These are phyloP conservation scores for Laetiporus sulphureus DNA, from an alignment of 1,284 basidiomycete genomes.

Conservation along the genomic window DNA sequence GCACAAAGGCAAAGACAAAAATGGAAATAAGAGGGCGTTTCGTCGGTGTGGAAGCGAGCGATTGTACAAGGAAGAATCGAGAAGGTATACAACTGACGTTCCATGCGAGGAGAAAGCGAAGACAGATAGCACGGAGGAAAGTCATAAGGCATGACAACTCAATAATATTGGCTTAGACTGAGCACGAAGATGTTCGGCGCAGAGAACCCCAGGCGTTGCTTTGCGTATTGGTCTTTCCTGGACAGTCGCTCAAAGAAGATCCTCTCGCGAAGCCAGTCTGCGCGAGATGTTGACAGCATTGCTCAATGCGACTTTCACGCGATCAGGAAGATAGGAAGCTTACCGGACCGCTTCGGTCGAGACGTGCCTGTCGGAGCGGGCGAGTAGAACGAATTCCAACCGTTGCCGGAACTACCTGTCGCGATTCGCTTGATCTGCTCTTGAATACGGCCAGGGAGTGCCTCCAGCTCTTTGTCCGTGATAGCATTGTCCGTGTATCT, in stretches of 20 bases:
- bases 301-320: no score
- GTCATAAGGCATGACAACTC: background rate
- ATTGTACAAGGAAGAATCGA: no score
- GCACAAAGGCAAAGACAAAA: no score
- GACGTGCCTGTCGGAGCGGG: constrained; percentile 36
- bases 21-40: no score
- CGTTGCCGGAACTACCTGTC: constrained; percentile 31
- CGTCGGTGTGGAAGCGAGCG: no score
- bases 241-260: constrained; percentile 61
- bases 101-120: no score
- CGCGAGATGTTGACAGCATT: no score
- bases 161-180: constrained; percentile 17
- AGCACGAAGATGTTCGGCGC: constrained; percentile 75
- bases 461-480: constrained; percentile 57
- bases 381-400: constrained; percentile 41
- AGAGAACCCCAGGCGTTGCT: constrained; percentile 57
- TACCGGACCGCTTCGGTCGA: constrained; percentile 53
- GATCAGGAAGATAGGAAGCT: no score
- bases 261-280: constrained; percentile 72
- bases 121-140: background rate
- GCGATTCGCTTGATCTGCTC: constrained; percentile 62
- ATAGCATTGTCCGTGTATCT: constrained; percentile 66
- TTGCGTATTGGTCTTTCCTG: constrained; percentile 52
- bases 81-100: no score
- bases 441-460: constrained; percentile 54